Evolutionary conservation across 2,329 filamentous ascomycete species (phyloP).

Genomic region (Cladosporium sp.): DNA sequence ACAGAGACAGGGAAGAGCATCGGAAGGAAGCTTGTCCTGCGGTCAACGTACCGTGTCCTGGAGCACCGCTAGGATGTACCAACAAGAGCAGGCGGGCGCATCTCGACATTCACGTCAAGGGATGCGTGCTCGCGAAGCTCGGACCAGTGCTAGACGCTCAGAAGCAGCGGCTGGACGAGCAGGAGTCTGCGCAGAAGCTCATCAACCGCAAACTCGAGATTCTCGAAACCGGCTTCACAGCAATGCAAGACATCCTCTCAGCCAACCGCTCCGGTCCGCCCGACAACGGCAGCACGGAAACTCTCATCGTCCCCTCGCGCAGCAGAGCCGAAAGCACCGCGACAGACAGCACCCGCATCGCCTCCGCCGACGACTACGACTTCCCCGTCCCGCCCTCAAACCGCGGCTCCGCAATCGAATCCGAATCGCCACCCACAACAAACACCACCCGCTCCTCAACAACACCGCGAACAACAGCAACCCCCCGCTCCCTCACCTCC

Average conservation of each 20-base stretch:
- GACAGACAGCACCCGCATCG: neutral
- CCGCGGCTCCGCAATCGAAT: conserved; percentile 1
- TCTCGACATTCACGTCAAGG: conserved; percentile 35
- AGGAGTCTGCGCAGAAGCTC: conserved; percentile 37
- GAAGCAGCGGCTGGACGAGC: conserved; percentile 37
- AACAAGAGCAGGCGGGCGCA: conserved; percentile 34
- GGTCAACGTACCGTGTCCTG: conserved; percentile 38
- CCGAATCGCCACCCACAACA: neutral
- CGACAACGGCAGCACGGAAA: conserved; percentile 17
- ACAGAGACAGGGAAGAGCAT: conserved; percentile 38
- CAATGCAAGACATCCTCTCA: conserved; percentile 38
- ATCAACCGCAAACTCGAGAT: conserved; percentile 40
- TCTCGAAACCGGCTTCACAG: conserved; percentile 39
- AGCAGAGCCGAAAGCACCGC: neutral
- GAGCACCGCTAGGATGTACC: conserved; percentile 39
- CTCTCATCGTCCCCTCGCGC: neutral
- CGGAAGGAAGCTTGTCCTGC: conserved; percentile 37
- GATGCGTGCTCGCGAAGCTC: conserved; percentile 42
- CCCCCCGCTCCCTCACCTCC: neutral
- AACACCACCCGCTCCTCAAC: neutral
- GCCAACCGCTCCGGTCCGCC: conserved; percentile 9
- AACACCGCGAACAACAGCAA: neutral
- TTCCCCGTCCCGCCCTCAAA: conserved; percentile 9
- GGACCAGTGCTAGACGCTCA: conserved; percentile 40
- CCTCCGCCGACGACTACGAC: conserved; percentile 7